Base-by-base conservation (phyloP, 176 grass and related monocot genomes). In the Musa acuminata region DNA sequence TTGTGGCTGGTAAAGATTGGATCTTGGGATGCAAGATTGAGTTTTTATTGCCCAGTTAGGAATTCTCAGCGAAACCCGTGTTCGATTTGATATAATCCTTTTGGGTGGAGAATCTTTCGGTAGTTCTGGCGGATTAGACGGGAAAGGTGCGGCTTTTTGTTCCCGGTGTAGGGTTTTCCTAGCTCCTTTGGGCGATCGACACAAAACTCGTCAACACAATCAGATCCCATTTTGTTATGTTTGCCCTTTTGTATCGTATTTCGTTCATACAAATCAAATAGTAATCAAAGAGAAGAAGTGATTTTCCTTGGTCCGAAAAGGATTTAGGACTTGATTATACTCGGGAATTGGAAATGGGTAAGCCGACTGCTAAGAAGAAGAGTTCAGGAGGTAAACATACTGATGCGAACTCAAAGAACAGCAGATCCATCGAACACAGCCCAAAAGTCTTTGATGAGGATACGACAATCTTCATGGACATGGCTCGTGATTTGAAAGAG, bases 311-410 rank as follows among this genome's bases (percentile, higher is more conserved):
- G 6, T 27, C 19, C 7, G 2, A 3, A n/a, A 60, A 21, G 57
- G 19, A 60, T 60, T n/a, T 60, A 60, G 1, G 57, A 60, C 16
- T 43, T 43, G 57, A 60, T 26, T 26, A 14, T 13, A 65, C 11
- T 65, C 4, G 63, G 19, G 21, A 26, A 65, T 13, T 52, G 25
- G n/a, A 49, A 19, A 97, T 97, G 93, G 93, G 93, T 10, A 97
- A 97, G 77, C 82, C 85, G 72, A 82, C 85, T 70, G 82, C 72
- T 43, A 92, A 80, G 85, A 97, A 97, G 92, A 77, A 83, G 35
- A 27, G 19, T 27, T 79, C 77, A 29, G 64, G 64, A 69, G 52
- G 51, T 20, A 66, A 83, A 53, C 77, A 58, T 62, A 81, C 17
- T 83, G 87, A 92, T 24, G 60, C 85, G 0, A 78, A 81, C 79